These are phyloP conservation scores for Metschnikowia kofuensis DNA, from an alignment of 805 yeast genomes.

Conservation along the genomic window DNA sequence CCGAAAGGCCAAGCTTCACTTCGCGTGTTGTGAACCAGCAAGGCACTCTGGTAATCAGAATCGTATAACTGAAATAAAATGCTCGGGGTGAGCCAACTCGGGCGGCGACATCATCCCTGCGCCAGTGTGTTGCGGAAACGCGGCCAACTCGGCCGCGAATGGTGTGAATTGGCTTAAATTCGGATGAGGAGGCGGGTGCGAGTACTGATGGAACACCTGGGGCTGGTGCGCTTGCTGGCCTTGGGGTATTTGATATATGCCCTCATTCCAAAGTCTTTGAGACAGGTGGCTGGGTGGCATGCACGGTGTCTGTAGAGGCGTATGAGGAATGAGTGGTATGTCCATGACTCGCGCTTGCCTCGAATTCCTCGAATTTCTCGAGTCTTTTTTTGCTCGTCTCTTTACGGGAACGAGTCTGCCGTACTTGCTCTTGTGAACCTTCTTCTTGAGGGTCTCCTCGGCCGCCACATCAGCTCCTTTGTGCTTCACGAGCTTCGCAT, in stretches of 20 bases:
- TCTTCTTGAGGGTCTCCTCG: conserved; percentile 39
- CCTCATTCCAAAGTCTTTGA: background rate
- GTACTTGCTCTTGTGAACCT: conserved; percentile 40
- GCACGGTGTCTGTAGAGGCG: background rate
- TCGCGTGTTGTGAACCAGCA: conserved; percentile 1
- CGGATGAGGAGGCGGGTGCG: background rate
- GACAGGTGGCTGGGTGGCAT: background rate
- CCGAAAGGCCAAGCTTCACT: too few species aligned
- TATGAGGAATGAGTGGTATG: conserved; percentile 10
- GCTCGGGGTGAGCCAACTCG: background rate
- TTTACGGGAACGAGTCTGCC: too few species aligned
- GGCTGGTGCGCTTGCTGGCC: background rate
- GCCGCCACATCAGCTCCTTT: conserved; percentile 30
- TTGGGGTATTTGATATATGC: background rate
- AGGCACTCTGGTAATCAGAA: background rate
- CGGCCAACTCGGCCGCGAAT: background rate
- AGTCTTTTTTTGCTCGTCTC: background rate
- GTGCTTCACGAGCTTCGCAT: conserved; percentile 36
- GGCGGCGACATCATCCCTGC: conserved; percentile 3
- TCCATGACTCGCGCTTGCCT: conserved; percentile 7
- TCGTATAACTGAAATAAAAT: background rate
- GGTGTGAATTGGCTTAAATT: background rate
- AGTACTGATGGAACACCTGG: background rate
- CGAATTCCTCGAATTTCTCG: too few species aligned
- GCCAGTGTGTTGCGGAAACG: background rate